Evolutionary conservation across 2,329 filamentous ascomycete species (phyloP), one percentile per base, ranked within the genome.

Genomic region (Fusarium sulawesiense): DNA sequence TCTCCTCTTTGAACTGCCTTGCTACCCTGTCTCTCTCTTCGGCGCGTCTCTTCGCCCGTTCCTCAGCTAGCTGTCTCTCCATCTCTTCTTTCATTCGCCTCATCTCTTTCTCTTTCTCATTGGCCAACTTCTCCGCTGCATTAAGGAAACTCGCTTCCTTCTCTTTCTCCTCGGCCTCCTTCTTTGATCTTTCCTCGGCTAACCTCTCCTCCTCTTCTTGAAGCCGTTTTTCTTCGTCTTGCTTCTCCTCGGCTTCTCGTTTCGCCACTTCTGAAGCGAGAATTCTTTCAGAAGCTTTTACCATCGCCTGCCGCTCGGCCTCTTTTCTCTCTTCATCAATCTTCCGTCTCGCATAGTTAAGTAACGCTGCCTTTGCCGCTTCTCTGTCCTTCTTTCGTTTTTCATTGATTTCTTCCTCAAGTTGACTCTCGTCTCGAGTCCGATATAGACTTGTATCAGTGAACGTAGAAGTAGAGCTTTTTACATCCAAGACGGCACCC

Each of bases 21-120:
- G 50, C 50, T 42, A 29, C 50, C n/a, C n/a, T 53, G 4, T 42
- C 37, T 53, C 48, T 53, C 50, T 53, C 50, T 42, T 53, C 50
- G 2, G 50, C 50, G n/a, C 37, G 50, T 27, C 13, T 53, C 25
- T 30, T 42, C 1, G 50, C 50, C 13, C 37, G 21, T 16, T 53
- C 50, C 37, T 53, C 50, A 4, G 34, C 34, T 5, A 41, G 16
- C 18, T 53, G 34, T 23, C 25, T 53, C 23, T 53, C 37, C 32
- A 3, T 41, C 14, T 53, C n/a, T 14, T 53, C 34, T 37, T 37
- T 37, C 18, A 37, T 37, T 12, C 10, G 18, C 18, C 6, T 37
- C 18, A 37, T 37, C 13, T 53, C 21, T 30, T 20, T 53, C 23
- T 53, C 50, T 18, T 7, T 29, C 20, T 53, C 34, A 7, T 30